Evolutionary conservation across 2,329 filamentous ascomycete genomes (phyloP).

Genomic region (Pseudopyricularia javanii): DNA sequence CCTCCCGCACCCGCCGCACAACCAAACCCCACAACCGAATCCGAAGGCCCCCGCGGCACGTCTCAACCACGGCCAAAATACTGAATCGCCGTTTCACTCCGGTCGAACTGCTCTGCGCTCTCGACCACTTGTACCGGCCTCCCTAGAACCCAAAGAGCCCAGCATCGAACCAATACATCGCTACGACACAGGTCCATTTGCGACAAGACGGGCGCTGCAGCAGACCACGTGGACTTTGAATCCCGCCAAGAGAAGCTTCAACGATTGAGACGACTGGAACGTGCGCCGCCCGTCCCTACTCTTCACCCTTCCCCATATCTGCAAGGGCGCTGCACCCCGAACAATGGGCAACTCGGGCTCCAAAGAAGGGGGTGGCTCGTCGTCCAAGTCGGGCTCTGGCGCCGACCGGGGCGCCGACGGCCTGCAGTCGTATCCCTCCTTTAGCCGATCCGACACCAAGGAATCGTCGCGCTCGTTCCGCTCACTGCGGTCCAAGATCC

Average conservation of each 20-base stretch:
- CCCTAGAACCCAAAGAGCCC: constrained; percentile 26
- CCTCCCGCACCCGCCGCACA: not conserved
- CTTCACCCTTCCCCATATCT: constrained; percentile 7
- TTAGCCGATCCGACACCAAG: constrained; percentile 84
- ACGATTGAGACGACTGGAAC: not conserved
- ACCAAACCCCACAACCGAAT: not conserved
- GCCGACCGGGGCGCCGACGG: constrained; percentile 34
- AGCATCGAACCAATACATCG: not conserved
- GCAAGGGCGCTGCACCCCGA: not conserved
- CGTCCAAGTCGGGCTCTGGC: constrained; percentile 36
- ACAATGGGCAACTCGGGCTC: constrained; percentile 69
- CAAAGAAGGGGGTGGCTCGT: constrained; percentile 36
- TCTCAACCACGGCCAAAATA: constrained; percentile 37
- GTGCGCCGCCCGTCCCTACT: not conserved
- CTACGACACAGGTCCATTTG: constrained; percentile 3
- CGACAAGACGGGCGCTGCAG: constrained; percentile 21
- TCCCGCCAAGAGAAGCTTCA: not conserved
- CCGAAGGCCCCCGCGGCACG: constrained; percentile 13
- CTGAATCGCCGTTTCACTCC: constrained; percentile 30
- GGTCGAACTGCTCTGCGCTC: constrained; percentile 28
- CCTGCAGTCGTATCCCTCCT: constrained; percentile 80
- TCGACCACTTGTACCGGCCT: constrained; percentile 40
- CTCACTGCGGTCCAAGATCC: constrained; percentile 80
- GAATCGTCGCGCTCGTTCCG: constrained; percentile 82
- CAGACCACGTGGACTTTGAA: constrained; percentile 18